Evolutionary conservation across 2,329 filamentous ascomycete species (phyloP), one percentile per base, ranked within the genome.

Genomic region (Hymenoscyphus repandus): DNA sequence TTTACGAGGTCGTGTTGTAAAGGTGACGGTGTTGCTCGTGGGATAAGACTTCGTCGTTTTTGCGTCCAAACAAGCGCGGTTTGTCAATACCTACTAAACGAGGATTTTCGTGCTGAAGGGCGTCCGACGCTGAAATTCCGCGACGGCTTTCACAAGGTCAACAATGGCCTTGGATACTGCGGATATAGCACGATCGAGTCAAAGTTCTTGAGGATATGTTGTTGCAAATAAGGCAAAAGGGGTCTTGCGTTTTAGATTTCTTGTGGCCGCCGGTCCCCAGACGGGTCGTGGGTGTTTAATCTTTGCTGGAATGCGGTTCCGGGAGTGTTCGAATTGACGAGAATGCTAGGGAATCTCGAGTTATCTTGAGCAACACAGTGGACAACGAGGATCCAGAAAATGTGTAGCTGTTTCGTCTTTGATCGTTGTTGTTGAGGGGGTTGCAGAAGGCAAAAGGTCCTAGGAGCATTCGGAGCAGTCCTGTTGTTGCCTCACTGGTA

Each of bases 11-110:
- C 20, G 15, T 22, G 18, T 20, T 48, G 27, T 27, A 27, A 31
- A 22, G 38, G 49, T 13, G 30, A 36, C 32, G 46, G 34, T 47
- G 43, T 12, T 33, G 45, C 18, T 46, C 20, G 17, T 43, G 32
- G 33, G 51, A 18, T 20, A 20, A 46, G 39, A 36, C 31, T 46
- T 53, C 36, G 38, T 46, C 30, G 42, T 13, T 40, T 42, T 48
- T 48, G 50, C 45, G 45, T 49, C 44, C 13, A 30, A 48, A 52
- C 40, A 52, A 52, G 45, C 46, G 47, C 37, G 43, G 46, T 44
- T 47, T 41, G 17, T 31, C 15, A 47, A 47, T 47, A 47, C 45
- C 36, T 20, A 41, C 36, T 48, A 48, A 48, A 48, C 45, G 45
- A 48, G 45, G 45, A 22, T 17, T 11, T 13, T 36, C 27, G 31